phyloP scores from a whole-genome alignment of 208 protist species.

The Naegleria lovaniensis region DNA sequence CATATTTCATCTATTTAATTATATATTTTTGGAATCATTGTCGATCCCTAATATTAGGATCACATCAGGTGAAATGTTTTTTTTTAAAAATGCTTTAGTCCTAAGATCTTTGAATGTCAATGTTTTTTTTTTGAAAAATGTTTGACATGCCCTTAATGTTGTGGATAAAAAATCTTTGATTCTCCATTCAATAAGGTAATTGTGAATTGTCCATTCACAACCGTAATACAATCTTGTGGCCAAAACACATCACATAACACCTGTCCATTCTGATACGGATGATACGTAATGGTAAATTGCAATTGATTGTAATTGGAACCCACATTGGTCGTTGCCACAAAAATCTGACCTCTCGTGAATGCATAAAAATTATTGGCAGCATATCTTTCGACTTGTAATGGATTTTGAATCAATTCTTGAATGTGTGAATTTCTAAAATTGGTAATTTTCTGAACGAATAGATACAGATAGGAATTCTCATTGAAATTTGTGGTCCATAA shows the following conservation, averaged over 20 bases:
- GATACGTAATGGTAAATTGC: constrained; percentile 40
- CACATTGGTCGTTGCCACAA: constrained; percentile 50
- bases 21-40: too few species aligned
- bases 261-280: constrained; percentile 45
- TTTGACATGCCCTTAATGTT: neutral
- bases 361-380: constrained; percentile 52
- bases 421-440: neutral
- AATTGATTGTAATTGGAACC: constrained; percentile 33
- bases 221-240: constrained; percentile 40
- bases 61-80: too few species aligned
- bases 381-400: constrained; percentile 49
- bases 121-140: too few species aligned
- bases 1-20: too few species aligned
- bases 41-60: too few species aligned
- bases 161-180: constrained; percentile 46
- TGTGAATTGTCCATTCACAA: constrained; percentile 30
- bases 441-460: constrained; percentile 40
- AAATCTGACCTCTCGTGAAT: constrained; percentile 47
- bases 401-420: neutral
- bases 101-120: too few species aligned
- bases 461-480: constrained; percentile 31
- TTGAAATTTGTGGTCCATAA: constrained; percentile 41
- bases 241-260: constrained; percentile 48
- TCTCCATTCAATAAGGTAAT: constrained; percentile 40
- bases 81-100: too few species aligned